Percentiles rank a stretch among this genome's conserved stretches.
phyloP scores from a whole-genome alignment of 2,329 filamentous ascomycete genomes.

The Aspergillus texensis region DNA sequence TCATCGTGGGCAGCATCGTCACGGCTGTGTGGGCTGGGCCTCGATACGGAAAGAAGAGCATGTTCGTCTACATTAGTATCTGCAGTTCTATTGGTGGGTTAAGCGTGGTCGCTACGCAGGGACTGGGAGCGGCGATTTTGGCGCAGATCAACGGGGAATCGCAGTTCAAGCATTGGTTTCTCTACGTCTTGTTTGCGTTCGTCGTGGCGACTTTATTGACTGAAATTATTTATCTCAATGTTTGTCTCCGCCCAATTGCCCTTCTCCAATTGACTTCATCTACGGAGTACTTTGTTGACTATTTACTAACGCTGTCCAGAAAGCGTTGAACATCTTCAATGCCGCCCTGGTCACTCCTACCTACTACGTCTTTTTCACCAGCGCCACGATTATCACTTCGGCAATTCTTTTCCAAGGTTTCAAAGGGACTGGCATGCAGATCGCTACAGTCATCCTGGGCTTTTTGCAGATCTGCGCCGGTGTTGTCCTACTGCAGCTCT shows the following conservation, averaged over 20 bases:
- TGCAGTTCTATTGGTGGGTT: conserved; percentile 93
- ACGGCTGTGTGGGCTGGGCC: conserved; percentile 81
- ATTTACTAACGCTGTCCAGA: conserved; percentile 58
- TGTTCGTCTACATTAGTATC: conserved; percentile 96
- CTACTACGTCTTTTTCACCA: conserved; percentile 98
- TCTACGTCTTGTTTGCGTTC: conserved; percentile 89
- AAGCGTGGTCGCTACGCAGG: conserved; percentile 93
- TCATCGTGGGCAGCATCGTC: conserved; percentile 72
- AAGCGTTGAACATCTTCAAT: conserved; percentile 97
- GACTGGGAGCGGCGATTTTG: conserved; percentile 85
- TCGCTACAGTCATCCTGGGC: conserved; percentile 87
- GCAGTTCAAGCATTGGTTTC: conserved; percentile 97
- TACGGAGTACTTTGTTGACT: neutral
- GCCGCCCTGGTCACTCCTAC: conserved; percentile 95
- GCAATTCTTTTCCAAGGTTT: conserved; percentile 92
- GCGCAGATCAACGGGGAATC: conserved; percentile 78
- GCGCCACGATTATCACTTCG: conserved; percentile 90
- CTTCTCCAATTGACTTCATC: neutral
- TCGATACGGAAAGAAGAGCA: conserved; percentile 90
- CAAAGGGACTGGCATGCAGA: conserved; percentile 78
- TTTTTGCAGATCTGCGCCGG: conserved; percentile 94
- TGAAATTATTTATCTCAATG: conserved; percentile 94
- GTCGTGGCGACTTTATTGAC: conserved; percentile 85
- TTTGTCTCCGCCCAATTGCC: conserved; percentile 54
- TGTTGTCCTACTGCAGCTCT: conserved; percentile 90